A percentile compares a stretch with the other conserved stretches of the same genome.
These are phyloP conservation scores for Fusarium algeriense DNA, from an alignment of 2,329 filamentous ascomycete genomes.

Conservation along the genomic window DNA sequence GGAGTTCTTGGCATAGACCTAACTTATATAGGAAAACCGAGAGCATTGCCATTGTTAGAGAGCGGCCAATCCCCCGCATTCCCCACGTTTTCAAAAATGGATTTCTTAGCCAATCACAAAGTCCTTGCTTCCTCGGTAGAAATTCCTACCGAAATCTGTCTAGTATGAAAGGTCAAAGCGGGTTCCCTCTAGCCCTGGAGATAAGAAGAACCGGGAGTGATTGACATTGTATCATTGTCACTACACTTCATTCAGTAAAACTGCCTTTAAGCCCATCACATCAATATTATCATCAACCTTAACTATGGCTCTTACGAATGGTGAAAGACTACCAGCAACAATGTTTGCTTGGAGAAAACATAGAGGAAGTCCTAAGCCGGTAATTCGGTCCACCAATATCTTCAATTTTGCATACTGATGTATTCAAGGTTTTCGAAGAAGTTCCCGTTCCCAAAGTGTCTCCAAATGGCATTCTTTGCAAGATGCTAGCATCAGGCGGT, in stretches of 20 bases:
- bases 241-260: neutral
- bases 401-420: rapidly evolving
- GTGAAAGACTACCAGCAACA: slow-evolving; percentile 18
- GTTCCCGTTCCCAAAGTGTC: neutral
- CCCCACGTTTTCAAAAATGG: neutral
- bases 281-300: neutral
- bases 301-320: neutral
- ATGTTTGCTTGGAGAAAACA: slow-evolving; percentile 55
- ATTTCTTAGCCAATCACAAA: neutral
- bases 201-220: neutral
- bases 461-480: slow-evolving; percentile 25
- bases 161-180: neutral
- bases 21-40: slow-evolving; percentile 11
- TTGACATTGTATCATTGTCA: neutral
- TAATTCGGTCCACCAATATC: neutral
- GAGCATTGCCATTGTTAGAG: neutral
- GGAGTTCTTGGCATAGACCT: neutral
- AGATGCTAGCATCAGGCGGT: slow-evolving; percentile 30
- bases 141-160: neutral
- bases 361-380: slow-evolving; percentile 44
- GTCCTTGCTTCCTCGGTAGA: neutral
- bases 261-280: neutral
- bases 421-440: slow-evolving; percentile 14
- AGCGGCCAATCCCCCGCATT: neutral
- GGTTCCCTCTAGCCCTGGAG: rapidly evolving